Percentiles rank a stretch among this genome's conserved stretches.
phyloP scores from a whole-genome alignment of 1,139 yeast species.

The Candida tropicalis region DNA sequence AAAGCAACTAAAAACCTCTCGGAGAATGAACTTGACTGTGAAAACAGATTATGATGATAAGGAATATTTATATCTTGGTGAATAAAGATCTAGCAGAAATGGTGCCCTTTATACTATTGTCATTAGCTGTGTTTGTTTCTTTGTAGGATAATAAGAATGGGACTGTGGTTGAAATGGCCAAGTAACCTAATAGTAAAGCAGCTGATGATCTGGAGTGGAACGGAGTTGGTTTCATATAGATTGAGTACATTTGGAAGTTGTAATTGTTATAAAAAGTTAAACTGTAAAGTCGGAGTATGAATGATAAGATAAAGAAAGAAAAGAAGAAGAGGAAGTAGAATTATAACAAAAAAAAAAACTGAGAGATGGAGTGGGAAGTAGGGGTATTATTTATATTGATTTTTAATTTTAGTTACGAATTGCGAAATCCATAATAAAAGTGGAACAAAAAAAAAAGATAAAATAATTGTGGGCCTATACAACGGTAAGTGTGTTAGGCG shows the following conservation, averaged over 20 bases:
- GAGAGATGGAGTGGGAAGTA: neutral
- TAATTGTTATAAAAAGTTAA: no score
- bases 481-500: neutral
- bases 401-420: neutral
- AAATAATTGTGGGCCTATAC: slow-evolving; percentile 5
- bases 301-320: neutral
- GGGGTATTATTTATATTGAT: slow-evolving; percentile 2
- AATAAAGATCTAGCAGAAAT: slow-evolving; percentile 42
- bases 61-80: slow-evolving; percentile 32
- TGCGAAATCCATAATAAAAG: slow-evolving; percentile 5
- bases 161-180: slow-evolving; percentile 42
- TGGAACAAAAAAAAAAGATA: neutral
- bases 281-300: neutral
- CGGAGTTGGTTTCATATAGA: slow-evolving; percentile 18
- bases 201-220: slow-evolving; percentile 23
- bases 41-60: no score
- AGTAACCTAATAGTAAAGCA: slow-evolving; percentile 40
- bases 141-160: slow-evolving; percentile 48
- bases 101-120: slow-evolving; percentile 30
- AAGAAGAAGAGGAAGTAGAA: neutral
- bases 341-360: neutral
- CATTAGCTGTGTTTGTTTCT: slow-evolving; percentile 28
- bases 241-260: slow-evolving; percentile 16
- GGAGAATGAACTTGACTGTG: no score
- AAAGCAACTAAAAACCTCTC: neutral